Base-by-base conservation (phyloP, 1,284 basidiomycete species). In the Trichosporon ovoides region DNA sequence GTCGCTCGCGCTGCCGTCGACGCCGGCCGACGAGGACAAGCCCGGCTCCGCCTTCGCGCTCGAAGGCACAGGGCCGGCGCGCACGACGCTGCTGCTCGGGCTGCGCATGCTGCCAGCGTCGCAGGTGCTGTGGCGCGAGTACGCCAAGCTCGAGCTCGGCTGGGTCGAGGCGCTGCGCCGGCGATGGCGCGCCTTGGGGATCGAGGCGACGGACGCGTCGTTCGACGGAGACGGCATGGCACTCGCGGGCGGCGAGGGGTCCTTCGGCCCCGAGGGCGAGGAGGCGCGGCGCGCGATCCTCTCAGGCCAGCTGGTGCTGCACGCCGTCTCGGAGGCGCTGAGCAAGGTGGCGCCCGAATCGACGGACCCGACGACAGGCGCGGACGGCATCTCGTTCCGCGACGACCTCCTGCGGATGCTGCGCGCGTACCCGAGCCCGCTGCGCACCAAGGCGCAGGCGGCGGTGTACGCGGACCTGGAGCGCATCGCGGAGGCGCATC, bases 61-160 rank as follows among this genome's bases (percentile, higher is more conserved):
- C 22, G 75, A 78, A 61, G 74, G 74, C 18, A 73, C 73, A 3
- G 60, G 74, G 9, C 84, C 89, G 0, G 91, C 92, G 9, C 87
- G 93, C 19, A 83, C 87, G 16, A 80, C 95, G 22, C 81, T 97
- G 36, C 89, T 95, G 64, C 85, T 93, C 3, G 93, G 91, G 2
- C 81, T 96, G 50, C 83, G 93, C 31, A 73, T 93, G 55, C 85
- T 91, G 62, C 78, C 81, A 7, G 82, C 86, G 43, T 87, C 83
- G 62, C 75, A 83, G 19, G 83, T 85, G 60, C 80, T 95, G 73
- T 95, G 91, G 91, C 80, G 81, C 34, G 91, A 92, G 74, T 93
- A 94, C 74, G 85, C 92, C 63, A 87, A 87, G 68, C 91, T 96
- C 84, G 93, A 97, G 75, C 78, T 95, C 9, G 87, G 87, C 3